Conservation (phyloP, 1,139 yeast genomes). For the Oligophagozyma castellii region DNA sequence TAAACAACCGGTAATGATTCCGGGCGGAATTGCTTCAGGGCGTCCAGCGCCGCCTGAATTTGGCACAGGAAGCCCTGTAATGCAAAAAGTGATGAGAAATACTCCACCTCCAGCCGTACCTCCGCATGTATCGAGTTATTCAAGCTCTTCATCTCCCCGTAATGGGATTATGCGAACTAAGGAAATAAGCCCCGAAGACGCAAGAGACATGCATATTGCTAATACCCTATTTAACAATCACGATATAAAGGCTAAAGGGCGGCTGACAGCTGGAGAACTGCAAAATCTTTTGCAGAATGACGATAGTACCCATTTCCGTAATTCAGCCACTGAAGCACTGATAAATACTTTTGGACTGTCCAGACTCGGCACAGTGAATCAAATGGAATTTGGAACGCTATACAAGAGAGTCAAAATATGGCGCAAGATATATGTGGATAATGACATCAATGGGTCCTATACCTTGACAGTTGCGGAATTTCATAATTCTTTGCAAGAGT, state of each 20-base stretch:
- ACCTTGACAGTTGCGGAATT: constrained; percentile 22
- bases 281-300: constrained; percentile 25
- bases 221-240: constrained; percentile 20
- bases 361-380: constrained; percentile 23
- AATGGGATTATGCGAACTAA: constrained; percentile 2
- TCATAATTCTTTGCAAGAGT: constrained; percentile 23
- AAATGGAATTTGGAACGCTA: constrained; percentile 21
- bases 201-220: constrained; percentile 19
- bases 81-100: not conserved
- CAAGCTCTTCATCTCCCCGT: constrained; percentile 3
- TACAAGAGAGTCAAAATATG: constrained; percentile 24
- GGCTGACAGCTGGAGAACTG: constrained; percentile 23
- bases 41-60: not conserved
- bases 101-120: constrained; percentile 2
- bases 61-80: not conserved
- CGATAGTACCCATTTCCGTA: constrained; percentile 22
- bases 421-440: constrained; percentile 26
- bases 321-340: constrained; percentile 22
- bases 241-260: constrained; percentile 19
- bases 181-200: constrained; percentile 5
- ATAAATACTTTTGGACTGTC: constrained; percentile 24
- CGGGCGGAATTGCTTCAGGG: not conserved
- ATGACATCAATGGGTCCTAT: constrained; percentile 23
- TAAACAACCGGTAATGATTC: not conserved
- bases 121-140: constrained; percentile 2